A percentile compares a stretch with the other conserved stretches of the same genome.
These are phyloP conservation scores for Aureobasidium pullulans DNA, from an alignment of 2,329 filamentous ascomycete genomes.

Conservation along the genomic window DNA sequence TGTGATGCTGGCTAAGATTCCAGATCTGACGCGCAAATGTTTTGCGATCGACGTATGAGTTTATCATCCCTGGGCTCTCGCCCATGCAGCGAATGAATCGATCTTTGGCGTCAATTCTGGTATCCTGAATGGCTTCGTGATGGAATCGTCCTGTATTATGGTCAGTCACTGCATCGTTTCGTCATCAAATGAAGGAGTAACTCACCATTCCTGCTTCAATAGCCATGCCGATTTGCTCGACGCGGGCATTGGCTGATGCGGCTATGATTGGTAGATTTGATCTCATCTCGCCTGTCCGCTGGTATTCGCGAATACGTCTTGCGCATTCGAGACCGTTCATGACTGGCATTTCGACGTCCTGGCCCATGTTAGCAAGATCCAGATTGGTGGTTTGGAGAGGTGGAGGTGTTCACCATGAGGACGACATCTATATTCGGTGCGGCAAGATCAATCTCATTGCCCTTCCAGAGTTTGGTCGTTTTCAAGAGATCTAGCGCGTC, in stretches of 20 bases:
- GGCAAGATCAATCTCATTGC: background rate
- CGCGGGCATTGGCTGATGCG: conserved; percentile 67
- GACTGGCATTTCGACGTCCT: conserved; percentile 52
- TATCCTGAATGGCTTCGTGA: conserved; percentile 30
- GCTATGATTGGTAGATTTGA: conserved; percentile 63
- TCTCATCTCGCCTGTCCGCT: conserved; percentile 50
- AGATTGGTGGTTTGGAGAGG: background rate
- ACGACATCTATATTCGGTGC: background rate
- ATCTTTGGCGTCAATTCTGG: conserved; percentile 29
- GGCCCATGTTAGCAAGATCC: too few species aligned
- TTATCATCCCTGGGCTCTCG: background rate
- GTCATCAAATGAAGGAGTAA: background rate
- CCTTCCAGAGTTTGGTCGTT: conserved; percentile 16
- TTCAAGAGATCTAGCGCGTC: conserved; percentile 24
- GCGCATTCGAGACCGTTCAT: conserved; percentile 70
- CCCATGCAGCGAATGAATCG: conserved; percentile 14
- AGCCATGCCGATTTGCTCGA: conserved; percentile 30
- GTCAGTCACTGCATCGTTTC: background rate
- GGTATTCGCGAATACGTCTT: conserved; percentile 52
- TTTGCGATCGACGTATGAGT: too few species aligned
- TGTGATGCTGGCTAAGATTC: too few species aligned
- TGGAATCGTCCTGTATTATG: conserved; percentile 18
- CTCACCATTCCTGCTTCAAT: conserved; percentile 25
- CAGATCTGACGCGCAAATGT: too few species aligned
- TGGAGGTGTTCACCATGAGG: background rate